Evolutionary conservation across 2,329 filamentous ascomycete species (phyloP).

Genomic region (Beauveria rudraprayagi): DNA sequence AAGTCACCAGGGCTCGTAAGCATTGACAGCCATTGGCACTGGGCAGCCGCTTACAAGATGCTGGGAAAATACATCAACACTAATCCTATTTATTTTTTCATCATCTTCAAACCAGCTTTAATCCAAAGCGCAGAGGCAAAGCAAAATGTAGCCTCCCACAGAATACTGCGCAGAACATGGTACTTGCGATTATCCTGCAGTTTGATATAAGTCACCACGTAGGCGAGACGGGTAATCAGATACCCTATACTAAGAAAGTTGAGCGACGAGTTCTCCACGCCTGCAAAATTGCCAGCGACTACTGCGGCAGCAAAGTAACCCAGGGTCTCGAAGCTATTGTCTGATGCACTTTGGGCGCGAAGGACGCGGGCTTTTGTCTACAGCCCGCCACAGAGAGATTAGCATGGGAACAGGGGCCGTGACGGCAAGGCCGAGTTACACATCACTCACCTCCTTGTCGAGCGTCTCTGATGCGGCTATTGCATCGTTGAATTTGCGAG

Average conservation of each 20-base stretch:
- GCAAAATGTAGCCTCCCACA: constrained; percentile 19
- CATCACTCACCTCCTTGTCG: neutral
- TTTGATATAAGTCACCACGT: constrained; percentile 28
- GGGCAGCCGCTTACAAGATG: neutral
- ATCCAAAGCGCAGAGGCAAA: neutral
- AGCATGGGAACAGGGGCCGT: neutral
- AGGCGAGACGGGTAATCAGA: constrained; percentile 24
- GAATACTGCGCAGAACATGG: constrained; percentile 24
- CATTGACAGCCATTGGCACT: neutral
- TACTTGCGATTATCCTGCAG: constrained; percentile 29
- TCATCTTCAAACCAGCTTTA: neutral
- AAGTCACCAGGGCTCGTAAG: no score
- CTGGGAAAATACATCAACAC: neutral
- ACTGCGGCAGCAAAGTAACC: constrained; percentile 27
- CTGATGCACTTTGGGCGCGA: constrained; percentile 37
- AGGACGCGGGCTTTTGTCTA: constrained; percentile 44
- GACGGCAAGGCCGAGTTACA: neutral
- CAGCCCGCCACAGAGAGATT: neutral
- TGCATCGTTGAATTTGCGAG: constrained; percentile 2
- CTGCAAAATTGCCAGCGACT: constrained; percentile 29
- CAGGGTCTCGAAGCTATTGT: constrained; percentile 28
- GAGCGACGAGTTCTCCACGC: constrained; percentile 22
- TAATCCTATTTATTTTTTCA: neutral
- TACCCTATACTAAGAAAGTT: constrained; percentile 28
- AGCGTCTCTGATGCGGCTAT: neutral